Percentiles rank a stretch among this genome's conserved stretches.
Evolutionary conservation across 805 yeast genomes (phyloP).

Genomic region (Teunomyces stri): DNA sequence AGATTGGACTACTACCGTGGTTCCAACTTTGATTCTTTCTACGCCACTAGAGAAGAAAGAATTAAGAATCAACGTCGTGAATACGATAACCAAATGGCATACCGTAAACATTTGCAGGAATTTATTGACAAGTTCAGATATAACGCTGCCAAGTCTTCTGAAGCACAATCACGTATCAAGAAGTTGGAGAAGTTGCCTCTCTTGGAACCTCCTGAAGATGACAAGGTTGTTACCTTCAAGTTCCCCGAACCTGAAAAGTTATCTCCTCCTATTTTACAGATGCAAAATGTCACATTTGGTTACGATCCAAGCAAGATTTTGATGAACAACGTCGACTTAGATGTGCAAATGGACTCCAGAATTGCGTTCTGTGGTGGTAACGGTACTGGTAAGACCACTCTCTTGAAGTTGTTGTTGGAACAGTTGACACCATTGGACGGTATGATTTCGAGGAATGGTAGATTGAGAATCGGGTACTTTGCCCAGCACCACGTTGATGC

Average conservation of each 20-base stretch:
- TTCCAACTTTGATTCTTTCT: constrained; percentile 88
- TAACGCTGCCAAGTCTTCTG: constrained; percentile 96
- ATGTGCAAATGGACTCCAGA: constrained; percentile 90
- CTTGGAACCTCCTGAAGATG: constrained; percentile 93
- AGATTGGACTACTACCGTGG: constrained; percentile 95
- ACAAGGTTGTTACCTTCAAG: constrained; percentile 75
- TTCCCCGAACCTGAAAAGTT: constrained; percentile 94
- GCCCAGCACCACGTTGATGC: constrained; percentile 98
- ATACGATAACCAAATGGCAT: constrained; percentile 96
- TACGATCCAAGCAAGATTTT: constrained; percentile 65
- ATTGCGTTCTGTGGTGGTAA: constrained; percentile 98
- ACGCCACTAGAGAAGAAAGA: constrained; percentile 92
- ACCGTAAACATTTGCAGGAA: constrained; percentile 86
- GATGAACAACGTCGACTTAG: constrained; percentile 76
- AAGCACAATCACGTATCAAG: constrained; percentile 97
- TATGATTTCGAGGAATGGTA: constrained; percentile 71
- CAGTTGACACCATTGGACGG: constrained; percentile 74
- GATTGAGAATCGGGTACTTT: constrained; percentile 91
- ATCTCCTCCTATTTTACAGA: constrained; percentile 90
- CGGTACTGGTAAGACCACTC: constrained; percentile 98
- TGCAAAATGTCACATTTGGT: constrained; percentile 84
- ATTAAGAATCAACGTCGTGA: constrained; percentile 89
- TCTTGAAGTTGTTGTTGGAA: constrained; percentile 83
- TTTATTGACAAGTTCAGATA: constrained; percentile 96
- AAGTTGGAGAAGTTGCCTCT: constrained; percentile 92